Base-by-base conservation (phyloP, 2,329 filamentous ascomycete species). In the Fusarium sp. region DNA sequence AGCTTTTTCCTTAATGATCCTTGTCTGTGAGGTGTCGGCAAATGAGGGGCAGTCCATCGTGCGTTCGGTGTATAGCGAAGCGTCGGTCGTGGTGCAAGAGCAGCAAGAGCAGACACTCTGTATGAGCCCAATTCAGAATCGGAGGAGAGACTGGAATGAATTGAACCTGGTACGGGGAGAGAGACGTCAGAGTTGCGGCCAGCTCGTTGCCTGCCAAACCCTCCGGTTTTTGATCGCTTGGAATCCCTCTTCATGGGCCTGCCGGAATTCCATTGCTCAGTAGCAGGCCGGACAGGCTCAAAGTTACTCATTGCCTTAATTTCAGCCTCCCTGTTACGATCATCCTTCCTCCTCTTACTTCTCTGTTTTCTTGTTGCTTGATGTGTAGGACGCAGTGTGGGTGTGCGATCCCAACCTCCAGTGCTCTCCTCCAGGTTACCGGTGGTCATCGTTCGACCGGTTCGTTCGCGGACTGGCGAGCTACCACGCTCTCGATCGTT, bases 11-110 rank as follows among this genome's bases (percentile, higher is more conserved):
- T 83, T 73, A 85, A 79, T 45, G 87, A 87, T 16, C 83, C 81
- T 18, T 84, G 79, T 54, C 87, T 82, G 8, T 83, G 81, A 7
- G 86, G 83, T 50, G 81, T 84, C 16, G 83, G 79, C 47, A 81
- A 79, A 77, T 80, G 81, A 76, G 81, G 79, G 71, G 85, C 77
- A 62, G 82, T 84, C 75, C 87, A 85, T 72, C 90, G 86, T 20
- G 91, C 87, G 61, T 90, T 87, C 27, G 90, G 86, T 7, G 91
- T 88, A 79, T 91, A 94, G 66, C 91, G 91, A 59, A 98, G 87
- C 0, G 92, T 94, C 15, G 96, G 96, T 49, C 94, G 89, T 8
- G 96, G 95, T 12, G 92, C 91, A 68, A 98, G 88, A n/a, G 92
- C 88, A 67, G 92, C 92, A 55, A 98, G 85, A 14, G 90, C 87